phyloP scores from a whole-genome alignment of 768 basidiomycete species.

The Cystofilobasidium macerans region DNA sequence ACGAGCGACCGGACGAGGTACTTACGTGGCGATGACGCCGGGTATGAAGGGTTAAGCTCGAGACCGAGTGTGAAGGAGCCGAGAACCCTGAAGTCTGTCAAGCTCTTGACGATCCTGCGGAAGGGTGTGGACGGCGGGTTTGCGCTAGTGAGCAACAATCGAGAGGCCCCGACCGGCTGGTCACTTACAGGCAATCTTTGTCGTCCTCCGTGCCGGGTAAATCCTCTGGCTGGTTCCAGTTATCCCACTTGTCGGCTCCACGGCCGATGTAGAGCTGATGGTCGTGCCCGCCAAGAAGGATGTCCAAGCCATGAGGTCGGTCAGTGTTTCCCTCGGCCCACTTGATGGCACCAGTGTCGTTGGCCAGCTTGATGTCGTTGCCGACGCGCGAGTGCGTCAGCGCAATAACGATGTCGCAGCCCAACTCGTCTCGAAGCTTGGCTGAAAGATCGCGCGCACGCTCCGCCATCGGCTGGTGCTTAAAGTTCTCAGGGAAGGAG shows the following conservation, averaged over 20 bases:
- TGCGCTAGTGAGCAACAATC: not conserved
- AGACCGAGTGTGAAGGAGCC: constrained; percentile 27
- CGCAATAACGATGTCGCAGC: constrained; percentile 72
- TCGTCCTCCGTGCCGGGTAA: constrained; percentile 22
- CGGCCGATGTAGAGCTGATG: constrained; percentile 14
- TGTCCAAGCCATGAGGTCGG: constrained; percentile 5
- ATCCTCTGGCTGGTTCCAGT: constrained; percentile 11
- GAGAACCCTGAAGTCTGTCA: constrained; percentile 22
- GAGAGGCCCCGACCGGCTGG: no score
- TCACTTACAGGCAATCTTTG: constrained; percentile 1
- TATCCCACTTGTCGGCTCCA: constrained; percentile 11
- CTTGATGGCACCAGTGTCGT: constrained; percentile 34
- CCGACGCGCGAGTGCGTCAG: constrained; percentile 67
- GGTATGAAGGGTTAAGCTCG: constrained; percentile 3
- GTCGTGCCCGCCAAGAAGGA: constrained; percentile 22
- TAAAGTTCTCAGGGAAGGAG: constrained; percentile 72
- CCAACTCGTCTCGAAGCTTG: constrained; percentile 56
- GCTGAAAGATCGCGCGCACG: constrained; percentile 62
- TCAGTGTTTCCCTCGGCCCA: not conserved
- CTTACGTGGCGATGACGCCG: not conserved
- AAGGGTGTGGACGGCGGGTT: not conserved
- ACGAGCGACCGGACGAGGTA: constrained; percentile 9
- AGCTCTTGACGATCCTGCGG: constrained; percentile 16
- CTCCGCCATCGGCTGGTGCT: constrained; percentile 62
- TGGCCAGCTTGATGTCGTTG: constrained; percentile 37